Conservation (phyloP, 2,329 filamentous ascomycete species). For the Ceratocystis alfenasii region DNA sequence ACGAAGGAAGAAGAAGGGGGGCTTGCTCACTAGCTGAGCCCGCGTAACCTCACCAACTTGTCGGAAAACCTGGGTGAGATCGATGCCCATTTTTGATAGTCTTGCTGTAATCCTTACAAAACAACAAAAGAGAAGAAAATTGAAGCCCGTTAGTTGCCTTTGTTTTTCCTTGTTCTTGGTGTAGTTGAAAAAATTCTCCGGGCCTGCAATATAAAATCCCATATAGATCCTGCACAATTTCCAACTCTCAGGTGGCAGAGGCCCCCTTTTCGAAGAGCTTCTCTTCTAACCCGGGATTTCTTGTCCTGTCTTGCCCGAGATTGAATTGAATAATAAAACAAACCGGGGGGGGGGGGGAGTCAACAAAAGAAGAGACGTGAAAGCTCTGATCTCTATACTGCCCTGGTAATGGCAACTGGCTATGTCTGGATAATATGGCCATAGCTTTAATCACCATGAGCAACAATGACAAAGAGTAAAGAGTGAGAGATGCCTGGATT, state of each 20-base stretch:
- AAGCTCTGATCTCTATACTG: not conserved
- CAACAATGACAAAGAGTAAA: not conserved
- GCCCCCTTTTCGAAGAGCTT: not conserved
- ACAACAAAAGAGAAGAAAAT: not conserved
- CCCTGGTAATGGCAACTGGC: not conserved
- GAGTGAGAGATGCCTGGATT: no score
- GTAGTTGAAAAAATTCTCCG: not conserved
- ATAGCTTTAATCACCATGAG: not conserved
- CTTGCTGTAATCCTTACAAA: not conserved
- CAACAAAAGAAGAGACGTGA: not conserved
- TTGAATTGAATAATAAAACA: not conserved
- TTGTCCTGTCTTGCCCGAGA: not conserved
- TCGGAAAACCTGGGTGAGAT: not conserved
- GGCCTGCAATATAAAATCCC: conserved; percentile 8
- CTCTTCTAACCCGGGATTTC: not conserved
- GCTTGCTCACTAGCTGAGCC: not conserved
- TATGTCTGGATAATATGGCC: not conserved
- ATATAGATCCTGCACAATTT: conserved; percentile 6
- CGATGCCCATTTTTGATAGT: not conserved
- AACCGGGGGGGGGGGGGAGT: no score
- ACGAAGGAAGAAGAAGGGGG: not conserved
- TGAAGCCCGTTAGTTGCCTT: not conserved
- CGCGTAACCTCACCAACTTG: not conserved
- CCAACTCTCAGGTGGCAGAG: not conserved
- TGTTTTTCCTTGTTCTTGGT: not conserved